Percentiles rank a stretch among this genome's conserved stretches.
phyloP scores from a whole-genome alignment of 768 basidiomycete genomes.

The Pulveroboletus ravenelii region DNA sequence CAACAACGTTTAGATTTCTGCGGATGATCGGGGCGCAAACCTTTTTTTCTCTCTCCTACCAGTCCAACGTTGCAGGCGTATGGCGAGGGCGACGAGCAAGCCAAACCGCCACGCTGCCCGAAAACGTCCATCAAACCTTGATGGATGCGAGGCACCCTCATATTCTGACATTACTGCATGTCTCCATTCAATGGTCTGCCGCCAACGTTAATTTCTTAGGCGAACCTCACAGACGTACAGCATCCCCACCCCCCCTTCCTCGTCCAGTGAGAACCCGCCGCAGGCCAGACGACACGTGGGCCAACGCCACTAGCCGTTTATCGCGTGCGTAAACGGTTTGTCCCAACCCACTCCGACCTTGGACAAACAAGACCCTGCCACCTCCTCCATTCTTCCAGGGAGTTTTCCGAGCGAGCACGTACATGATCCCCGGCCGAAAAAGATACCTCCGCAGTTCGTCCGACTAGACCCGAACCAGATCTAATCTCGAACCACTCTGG shows the following conservation, averaged over 20 bases:
- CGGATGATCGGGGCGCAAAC: constrained; percentile 20
- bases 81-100: neutral
- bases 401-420: neutral
- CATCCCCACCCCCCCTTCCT: too few species aligned
- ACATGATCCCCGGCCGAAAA: constrained; percentile 7
- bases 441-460: neutral
- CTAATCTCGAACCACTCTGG: constrained; percentile 21
- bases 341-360: constrained; percentile 8
- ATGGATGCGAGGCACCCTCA: constrained; percentile 10
- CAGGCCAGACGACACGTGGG: constrained; percentile 10
- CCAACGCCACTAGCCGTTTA: constrained; percentile 27
- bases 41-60: neutral
- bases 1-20: constrained; percentile 13
- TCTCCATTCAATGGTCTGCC: constrained; percentile 3
- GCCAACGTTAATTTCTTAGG: constrained; percentile 19
- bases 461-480: constrained; percentile 11
- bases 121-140: constrained; percentile 26
- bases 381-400: neutral
- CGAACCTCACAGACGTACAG: too few species aligned
- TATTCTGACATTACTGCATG: neutral
- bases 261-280: constrained; percentile 1
- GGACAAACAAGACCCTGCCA: neutral
- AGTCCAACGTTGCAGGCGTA: neutral
- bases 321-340: constrained; percentile 25
- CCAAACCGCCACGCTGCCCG: too few species aligned